Evolutionary conservation across 495 filamentous ascomycete genomes (phyloP), one percentile per base, ranked within the genome.

Genomic region (Haplographium delicatum): DNA sequence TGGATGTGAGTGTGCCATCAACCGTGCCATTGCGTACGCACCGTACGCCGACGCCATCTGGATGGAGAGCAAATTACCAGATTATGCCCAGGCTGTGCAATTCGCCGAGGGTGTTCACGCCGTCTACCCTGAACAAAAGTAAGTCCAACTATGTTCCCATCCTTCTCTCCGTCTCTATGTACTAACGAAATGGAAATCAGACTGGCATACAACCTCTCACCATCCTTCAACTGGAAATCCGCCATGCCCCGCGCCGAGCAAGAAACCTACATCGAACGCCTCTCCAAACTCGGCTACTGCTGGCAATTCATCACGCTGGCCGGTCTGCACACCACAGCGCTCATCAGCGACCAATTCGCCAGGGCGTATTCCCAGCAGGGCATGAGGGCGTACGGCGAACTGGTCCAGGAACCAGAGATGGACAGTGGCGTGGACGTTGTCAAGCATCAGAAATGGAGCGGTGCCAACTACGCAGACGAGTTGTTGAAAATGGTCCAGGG

Each of bases 271-370:
- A 97, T 98, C 73, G 72, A 83, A 53, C 88, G 91, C 18, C 84
- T 98, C 31, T 89, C 82, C 47, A 67, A 70, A 18, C 81, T 98
- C 25, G 93, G 93, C 40, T 98, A 96, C 80, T 94, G 86, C 78
- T 97, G 93, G 93, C 93, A 98, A 69, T 98, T 98, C 81, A 97
- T 98, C 75, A 98, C 94, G 25, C 82, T 98, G 27, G 93, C 91
- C n/a, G 94, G 93, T 51, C 77, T 97, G 59, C 94, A 97, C 75
- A 95, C 88, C 24, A 95, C 88, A 4, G 93, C 93, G 18, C 79
- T 98, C 22, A 94, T 94, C 68, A 81, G 80, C 35, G 82, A 96
- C 66, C 78, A 83, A 43, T 98, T 98, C 69, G 82, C 89, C 44
- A 81, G 82, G 67, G 89, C 90, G 20, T 97, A 86, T 62, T 69